Evolutionary conservation across 164 flowering plant genomes (phyloP).

Genomic region (Chimonanthus salicifolius): DNA sequence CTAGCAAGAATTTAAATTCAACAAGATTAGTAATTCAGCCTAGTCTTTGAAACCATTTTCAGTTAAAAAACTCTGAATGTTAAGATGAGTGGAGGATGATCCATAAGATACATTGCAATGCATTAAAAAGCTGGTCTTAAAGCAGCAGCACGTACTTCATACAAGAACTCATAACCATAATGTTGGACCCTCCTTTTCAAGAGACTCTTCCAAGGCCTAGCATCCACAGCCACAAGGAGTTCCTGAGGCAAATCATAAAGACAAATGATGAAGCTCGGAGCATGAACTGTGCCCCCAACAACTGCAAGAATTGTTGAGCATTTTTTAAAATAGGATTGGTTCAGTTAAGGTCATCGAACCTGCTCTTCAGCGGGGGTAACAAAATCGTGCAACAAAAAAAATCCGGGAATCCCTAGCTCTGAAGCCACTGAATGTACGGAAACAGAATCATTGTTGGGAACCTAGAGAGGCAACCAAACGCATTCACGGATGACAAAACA

Average conservation of each 20-base stretch:
- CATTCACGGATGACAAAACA: not conserved
- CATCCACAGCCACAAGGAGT: slow-evolving; percentile 79
- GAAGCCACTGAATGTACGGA: slow-evolving; percentile 52
- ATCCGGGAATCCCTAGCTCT: slow-evolving; percentile 78
- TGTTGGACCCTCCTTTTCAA: slow-evolving; percentile 92
- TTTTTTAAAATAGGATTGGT: not conserved
- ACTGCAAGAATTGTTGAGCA: not conserved
- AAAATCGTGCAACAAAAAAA: slow-evolving; percentile 66
- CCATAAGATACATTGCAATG: no score
- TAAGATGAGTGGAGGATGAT: no score
- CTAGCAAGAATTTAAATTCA: no score
- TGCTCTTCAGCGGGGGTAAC: slow-evolving; percentile 57
- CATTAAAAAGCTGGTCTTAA: not conserved
- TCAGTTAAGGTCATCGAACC: slow-evolving; percentile 27
- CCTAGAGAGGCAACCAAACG: slow-evolving; percentile 2
- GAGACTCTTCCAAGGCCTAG: slow-evolving; percentile 68
- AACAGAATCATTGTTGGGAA: slow-evolving; percentile 33
- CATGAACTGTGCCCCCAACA: not conserved
- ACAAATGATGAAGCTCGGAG: not conserved
- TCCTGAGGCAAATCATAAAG: slow-evolving; percentile 31
- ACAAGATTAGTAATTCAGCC: no score
- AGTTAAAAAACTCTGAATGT: no score
- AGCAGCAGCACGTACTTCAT: slow-evolving; percentile 44
- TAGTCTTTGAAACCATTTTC: no score
- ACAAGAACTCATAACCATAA: slow-evolving; percentile 86